Conservation (phyloP, 2,329 filamentous ascomycete species). For the Nigrograna mackinnonii region DNA sequence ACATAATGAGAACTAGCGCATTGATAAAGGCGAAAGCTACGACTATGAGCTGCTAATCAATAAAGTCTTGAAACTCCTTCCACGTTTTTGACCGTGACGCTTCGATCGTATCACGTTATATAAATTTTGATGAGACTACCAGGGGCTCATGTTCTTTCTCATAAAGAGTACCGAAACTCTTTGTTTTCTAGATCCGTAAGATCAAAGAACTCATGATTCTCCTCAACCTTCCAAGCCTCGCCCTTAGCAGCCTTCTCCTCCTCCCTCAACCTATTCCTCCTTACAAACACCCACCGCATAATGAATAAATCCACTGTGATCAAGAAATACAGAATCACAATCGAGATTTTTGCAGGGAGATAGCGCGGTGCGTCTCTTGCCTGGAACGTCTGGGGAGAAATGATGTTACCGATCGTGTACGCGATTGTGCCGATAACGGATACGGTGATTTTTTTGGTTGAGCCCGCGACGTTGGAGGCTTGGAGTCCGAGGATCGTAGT, state of each 20-base stretch:
- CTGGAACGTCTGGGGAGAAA: constrained; percentile 48
- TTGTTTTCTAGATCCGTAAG: too few relatives aligned
- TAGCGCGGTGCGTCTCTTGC: constrained; percentile 26
- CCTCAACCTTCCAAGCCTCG: constrained; percentile 13
- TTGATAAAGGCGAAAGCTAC: too few relatives aligned
- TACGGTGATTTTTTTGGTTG: constrained; percentile 42
- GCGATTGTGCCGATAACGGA: constrained; percentile 36
- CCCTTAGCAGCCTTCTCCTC: constrained; percentile 9
- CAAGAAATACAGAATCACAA: constrained; percentile 40
- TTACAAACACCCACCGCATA: constrained; percentile 18
- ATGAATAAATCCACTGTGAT: constrained; percentile 32
- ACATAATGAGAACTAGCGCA: too few relatives aligned
- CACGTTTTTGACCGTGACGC: too few relatives aligned
- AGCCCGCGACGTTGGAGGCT: constrained; percentile 33
- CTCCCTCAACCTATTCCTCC: constrained; percentile 17
- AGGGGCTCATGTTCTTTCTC: too few relatives aligned
- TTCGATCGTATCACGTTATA: too few relatives aligned
- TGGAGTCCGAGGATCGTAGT: constrained; percentile 43
- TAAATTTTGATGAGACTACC: too few relatives aligned
- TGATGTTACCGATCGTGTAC: constrained; percentile 47
- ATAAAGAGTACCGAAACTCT: too few relatives aligned
- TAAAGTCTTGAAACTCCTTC: too few relatives aligned
- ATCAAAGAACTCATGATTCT: constrained; percentile 22
- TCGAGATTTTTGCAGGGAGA: constrained; percentile 48
- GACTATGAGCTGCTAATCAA: too few relatives aligned